phyloP scores from a whole-genome alignment of 257 asterid species.

The Anisodus acutangulus region DNA sequence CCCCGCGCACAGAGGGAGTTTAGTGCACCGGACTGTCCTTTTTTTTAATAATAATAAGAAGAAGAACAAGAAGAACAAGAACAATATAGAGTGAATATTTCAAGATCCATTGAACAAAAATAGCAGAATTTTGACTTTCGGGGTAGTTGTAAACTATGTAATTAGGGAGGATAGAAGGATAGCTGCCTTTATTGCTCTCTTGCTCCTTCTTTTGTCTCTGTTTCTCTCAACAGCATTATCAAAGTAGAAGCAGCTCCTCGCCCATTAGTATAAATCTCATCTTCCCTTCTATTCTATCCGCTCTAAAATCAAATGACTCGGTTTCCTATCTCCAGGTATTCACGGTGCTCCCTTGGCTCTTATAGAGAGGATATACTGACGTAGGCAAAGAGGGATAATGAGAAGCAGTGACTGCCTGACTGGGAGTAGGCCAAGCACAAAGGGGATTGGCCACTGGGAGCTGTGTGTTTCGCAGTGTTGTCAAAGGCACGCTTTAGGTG shows the following conservation, averaged over 20 bases:
- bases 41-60: too few species aligned
- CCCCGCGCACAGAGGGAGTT: too few species aligned
- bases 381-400: neutral
- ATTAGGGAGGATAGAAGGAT: neutral
- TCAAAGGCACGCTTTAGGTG: neutral
- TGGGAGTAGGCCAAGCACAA: neutral
- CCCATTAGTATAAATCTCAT: neutral
- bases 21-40: too few species aligned
- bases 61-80: too few species aligned
- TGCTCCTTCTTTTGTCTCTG: neutral
- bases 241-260: neutral
- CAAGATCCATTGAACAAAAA: neutral
- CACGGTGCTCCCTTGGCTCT: neutral
- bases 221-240: slow-evolving; percentile 5
- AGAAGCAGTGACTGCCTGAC: neutral
- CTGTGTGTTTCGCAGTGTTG: neutral
- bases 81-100: neutral
- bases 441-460: neutral
- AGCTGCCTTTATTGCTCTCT: neutral
- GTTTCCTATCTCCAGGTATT: neutral
- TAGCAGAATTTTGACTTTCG: neutral
- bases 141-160: neutral
- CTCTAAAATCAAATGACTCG: neutral
- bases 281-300: neutral
- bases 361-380: neutral